phyloP scores from a whole-genome alignment of 2,329 filamentous ascomycete species.

The Chrysoporthe puriensis region DNA sequence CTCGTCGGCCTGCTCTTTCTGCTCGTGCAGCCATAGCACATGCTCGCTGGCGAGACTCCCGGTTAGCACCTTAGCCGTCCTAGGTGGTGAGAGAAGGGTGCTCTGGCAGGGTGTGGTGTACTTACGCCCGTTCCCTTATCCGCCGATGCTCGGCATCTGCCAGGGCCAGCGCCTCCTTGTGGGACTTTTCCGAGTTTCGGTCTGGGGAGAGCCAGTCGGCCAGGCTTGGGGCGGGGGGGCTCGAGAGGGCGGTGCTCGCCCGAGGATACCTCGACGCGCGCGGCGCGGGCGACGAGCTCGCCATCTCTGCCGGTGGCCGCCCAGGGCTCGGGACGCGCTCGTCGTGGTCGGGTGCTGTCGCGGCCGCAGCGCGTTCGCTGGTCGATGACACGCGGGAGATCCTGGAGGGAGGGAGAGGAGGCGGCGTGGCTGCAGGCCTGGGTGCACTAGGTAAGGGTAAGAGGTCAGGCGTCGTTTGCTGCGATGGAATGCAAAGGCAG shows the following conservation, averaged over 20 bases:
- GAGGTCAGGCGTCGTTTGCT: neutral
- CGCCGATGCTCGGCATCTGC: slow-evolving; percentile 25
- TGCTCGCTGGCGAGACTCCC: slow-evolving; percentile 34
- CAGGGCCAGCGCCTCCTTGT: slow-evolving; percentile 26
- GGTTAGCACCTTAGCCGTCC: neutral
- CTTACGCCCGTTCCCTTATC: slow-evolving; percentile 27
- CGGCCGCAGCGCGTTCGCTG: neutral
- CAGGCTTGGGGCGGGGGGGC: slow-evolving; percentile 12
- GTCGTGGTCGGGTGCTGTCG: neutral
- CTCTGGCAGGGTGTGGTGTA: neutral
- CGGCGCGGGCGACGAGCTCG: slow-evolving; percentile 26
- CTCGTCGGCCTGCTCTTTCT: slow-evolving; percentile 35
- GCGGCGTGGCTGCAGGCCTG: neutral
- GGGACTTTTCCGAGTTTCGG: slow-evolving; percentile 25
- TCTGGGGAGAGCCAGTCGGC: slow-evolving; percentile 28
- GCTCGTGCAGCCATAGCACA: slow-evolving; percentile 34
- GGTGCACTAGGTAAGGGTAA: neutral
- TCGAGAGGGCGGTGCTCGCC: slow-evolving; percentile 21
- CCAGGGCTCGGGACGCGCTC: neutral
- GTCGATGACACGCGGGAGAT: neutral
- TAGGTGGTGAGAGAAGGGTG: neutral
- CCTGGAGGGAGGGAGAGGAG: neutral
- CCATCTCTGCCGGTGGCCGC: slow-evolving; percentile 10
- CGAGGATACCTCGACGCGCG: slow-evolving; percentile 28
- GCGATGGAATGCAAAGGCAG: neutral